phyloP scores from a whole-genome alignment of 2,329 filamentous ascomycete genomes.

The Epichloe aotearoae region DNA sequence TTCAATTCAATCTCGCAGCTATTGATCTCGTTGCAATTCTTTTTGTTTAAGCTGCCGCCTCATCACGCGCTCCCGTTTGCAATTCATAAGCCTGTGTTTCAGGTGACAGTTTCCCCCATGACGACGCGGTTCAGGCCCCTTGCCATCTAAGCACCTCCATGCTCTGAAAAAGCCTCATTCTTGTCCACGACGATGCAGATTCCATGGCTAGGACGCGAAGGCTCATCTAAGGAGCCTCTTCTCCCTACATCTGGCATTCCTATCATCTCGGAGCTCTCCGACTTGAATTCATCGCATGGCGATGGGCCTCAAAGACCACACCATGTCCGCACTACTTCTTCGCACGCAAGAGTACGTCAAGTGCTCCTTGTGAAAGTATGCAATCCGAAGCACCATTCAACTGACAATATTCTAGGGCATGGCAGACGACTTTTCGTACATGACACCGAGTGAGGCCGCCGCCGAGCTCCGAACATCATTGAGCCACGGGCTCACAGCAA shows the following conservation, averaged over 20 bases:
- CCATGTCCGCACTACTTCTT: slow-evolving; percentile 37
- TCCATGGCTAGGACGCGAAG: slow-evolving; percentile 22
- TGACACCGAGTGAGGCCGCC: slow-evolving; percentile 69
- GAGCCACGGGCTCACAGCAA: slow-evolving; percentile 63
- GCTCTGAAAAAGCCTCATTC: slow-evolving; percentile 6
- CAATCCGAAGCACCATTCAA: not conserved
- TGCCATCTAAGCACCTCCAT: slow-evolving; percentile 8
- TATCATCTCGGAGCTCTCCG: slow-evolving; percentile 16
- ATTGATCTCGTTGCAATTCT: not conserved
- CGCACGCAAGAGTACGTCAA: slow-evolving; percentile 38
- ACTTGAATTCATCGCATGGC: slow-evolving; percentile 11
- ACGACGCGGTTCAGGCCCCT: slow-evolving; percentile 8
- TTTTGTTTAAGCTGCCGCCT: too few relatives aligned
- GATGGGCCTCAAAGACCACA: slow-evolving; percentile 18
- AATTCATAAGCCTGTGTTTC: not conserved
- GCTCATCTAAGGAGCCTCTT: slow-evolving; percentile 18
- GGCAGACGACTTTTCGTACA: slow-evolving; percentile 48
- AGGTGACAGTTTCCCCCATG: slow-evolving; percentile 1
- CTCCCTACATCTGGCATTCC: slow-evolving; percentile 23
- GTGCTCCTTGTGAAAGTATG: not conserved
- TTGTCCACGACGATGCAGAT: slow-evolving; percentile 22
- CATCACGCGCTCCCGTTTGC: not conserved
- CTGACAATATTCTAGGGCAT: slow-evolving; percentile 26
- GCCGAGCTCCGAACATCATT: slow-evolving; percentile 71
- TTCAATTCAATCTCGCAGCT: not conserved